phyloP scores from a whole-genome alignment of 2,329 filamentous ascomycete genomes.

The Talaromyces atroroseus region DNA sequence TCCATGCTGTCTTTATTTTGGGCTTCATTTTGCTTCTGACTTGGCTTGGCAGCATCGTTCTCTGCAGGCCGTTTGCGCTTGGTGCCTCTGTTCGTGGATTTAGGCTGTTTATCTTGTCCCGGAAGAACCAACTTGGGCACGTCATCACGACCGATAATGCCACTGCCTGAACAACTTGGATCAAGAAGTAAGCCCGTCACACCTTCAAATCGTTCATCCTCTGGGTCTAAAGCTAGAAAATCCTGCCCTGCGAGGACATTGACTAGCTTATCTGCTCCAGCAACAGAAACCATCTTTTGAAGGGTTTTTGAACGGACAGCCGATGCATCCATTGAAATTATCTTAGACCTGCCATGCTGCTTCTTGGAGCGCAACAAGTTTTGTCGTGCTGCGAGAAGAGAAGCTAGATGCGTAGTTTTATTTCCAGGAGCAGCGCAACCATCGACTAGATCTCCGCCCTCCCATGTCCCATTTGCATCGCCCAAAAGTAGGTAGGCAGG shows the following conservation, averaged over 20 bases:
- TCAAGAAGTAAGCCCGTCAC: conserved; percentile 83
- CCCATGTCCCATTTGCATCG: conserved; percentile 44
- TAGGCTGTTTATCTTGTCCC: conserved; percentile 16
- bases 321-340: conserved; percentile 46
- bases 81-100: conserved; percentile 24
- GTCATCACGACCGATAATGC: conserved; percentile 84
- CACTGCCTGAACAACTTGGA: conserved; percentile 91
- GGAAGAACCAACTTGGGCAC: conserved; percentile 63
- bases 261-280: conserved; percentile 64
- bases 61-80: conserved; percentile 38
- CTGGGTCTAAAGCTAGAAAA: conserved; percentile 71
- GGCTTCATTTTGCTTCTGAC: conserved; percentile 28
- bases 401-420: conserved; percentile 90
- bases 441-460: conserved; percentile 78
- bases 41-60: conserved; percentile 25
- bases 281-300: conserved; percentile 71
- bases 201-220: conserved; percentile 54
- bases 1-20: conserved; percentile 44
- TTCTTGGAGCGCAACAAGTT: conserved; percentile 15
- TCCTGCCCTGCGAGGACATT: conserved; percentile 73
- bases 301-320: conserved; percentile 63
- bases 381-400: conserved; percentile 51
- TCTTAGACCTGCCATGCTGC: conserved; percentile 30
- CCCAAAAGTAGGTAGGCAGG: conserved; percentile 78
- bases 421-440: conserved; percentile 93